Evolutionary conservation across 441 rosid species (phyloP), one percentile per base, ranked within the genome.

Genomic region (Brassica hybrid): DNA sequence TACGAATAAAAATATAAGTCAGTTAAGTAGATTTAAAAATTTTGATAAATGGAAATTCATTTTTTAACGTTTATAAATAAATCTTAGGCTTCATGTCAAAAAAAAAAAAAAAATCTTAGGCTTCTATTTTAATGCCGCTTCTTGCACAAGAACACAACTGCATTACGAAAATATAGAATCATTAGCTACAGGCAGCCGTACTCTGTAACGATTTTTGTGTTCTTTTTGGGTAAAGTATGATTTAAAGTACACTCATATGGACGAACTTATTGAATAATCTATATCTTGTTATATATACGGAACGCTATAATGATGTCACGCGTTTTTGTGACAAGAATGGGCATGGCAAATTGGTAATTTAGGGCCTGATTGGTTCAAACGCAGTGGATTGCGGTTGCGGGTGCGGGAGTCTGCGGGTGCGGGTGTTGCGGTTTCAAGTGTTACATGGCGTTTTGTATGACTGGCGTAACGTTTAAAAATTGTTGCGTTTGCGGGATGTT

Each of bases 11-110:
- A 16, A 19, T 7, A 5, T 6, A 56, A 18, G 13, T 56, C 25
- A 54, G 8, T 10, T 4, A 9, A 58, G 18, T 68, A 11, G 0
- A 27, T 36, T 36, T 36, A 7, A 36, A 36, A 8, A 0, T 36
- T 36, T 8, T 36, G 11, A 36, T 36, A 36, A 36, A 36, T 36
- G 5, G 32, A 32, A 11, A 10, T 27, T 69, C 45, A 52, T 14
- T 34, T 69, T 17, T 57, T 70, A 14, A n/a, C n/a, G 38, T 45
- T 67, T 25, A 10, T 50, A 50, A 27, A 64, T 64, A 27, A 27
- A 27, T 27, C 32, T 27, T 27, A 27, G 32, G 32, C 32, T 27
- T 45, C 34, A n/a, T n/a, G n/a, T n/a, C n/a, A n/a, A n/a, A n/a
- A n/a, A n/a, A n/a, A n/a, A n/a, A n/a, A n/a, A n/a, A n/a, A n/a